Evolutionary conservation across 495 filamentous ascomycete genomes (phyloP).

Genomic region (Lasiosphaeriaceae sp.): DNA sequence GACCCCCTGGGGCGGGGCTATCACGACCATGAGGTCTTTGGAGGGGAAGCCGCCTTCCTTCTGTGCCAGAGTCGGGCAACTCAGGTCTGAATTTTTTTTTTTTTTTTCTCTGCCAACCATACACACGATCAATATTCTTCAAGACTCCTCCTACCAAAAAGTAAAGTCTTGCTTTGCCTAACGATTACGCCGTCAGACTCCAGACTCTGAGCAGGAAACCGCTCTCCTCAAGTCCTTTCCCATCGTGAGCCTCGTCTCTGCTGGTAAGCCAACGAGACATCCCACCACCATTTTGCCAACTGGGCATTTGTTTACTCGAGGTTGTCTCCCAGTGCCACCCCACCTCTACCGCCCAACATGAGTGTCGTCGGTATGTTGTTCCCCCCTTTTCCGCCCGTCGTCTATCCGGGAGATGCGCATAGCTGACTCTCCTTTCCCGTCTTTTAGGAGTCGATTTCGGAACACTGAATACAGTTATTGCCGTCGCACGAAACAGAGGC

Average conservation of each 20-base stretch:
- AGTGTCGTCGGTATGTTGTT: constrained; percentile 42
- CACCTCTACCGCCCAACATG: constrained; percentile 39
- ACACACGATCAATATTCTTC: not conserved
- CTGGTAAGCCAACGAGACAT: constrained; percentile 16
- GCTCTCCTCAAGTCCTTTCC: not conserved
- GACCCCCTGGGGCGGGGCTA: constrained; percentile 27
- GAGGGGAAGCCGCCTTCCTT: constrained; percentile 2
- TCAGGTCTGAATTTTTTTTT: constrained; percentile 18
- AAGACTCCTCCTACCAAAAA: not conserved
- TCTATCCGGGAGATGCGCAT: constrained; percentile 10
- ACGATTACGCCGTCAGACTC: not conserved
- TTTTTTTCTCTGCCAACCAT: constrained; percentile 8
- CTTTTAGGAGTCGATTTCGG: constrained; percentile 83
- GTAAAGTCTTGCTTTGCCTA: constrained; percentile 8
- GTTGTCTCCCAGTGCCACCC: constrained; percentile 16
- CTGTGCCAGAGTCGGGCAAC: constrained; percentile 18
- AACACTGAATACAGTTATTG: constrained; percentile 94
- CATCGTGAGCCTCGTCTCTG: constrained; percentile 2
- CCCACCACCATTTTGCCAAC: not conserved
- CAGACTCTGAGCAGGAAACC: constrained; percentile 4
- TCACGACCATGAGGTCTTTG: constrained; percentile 6
- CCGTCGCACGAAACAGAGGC: constrained; percentile 94
- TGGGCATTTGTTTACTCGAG: constrained; percentile 24
- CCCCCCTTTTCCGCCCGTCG: not conserved
- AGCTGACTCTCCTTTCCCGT: not conserved